Percentiles rank a stretch among this genome's conserved stretches.
phyloP scores from a whole-genome alignment of 2,329 filamentous ascomycete species.

The Nannizziopsis barbatae region DNA sequence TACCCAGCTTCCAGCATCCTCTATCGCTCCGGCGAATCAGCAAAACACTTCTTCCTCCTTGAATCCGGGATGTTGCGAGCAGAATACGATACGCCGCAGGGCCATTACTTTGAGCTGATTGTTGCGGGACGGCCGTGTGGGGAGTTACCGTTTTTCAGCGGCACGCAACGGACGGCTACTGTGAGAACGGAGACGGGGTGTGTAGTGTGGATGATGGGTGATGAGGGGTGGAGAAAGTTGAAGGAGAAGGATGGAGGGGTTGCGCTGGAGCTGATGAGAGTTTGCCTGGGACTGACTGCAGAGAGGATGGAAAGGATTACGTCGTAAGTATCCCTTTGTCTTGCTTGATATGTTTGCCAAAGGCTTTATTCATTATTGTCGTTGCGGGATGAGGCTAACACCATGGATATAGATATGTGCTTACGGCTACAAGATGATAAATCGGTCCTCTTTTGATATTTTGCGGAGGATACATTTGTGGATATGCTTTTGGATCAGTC shows the following conservation, averaged over 20 bases:
- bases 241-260: slow-evolving; percentile 64
- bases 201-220: slow-evolving; percentile 70
- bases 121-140: slow-evolving; percentile 91
- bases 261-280: slow-evolving; percentile 68
- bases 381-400: not conserved
- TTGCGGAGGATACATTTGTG: not conserved
- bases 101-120: slow-evolving; percentile 79
- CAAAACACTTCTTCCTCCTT: slow-evolving; percentile 79
- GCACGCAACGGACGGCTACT: slow-evolving; percentile 76
- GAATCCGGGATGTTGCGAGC: slow-evolving; percentile 80
- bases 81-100: slow-evolving; percentile 85
- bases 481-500: too few species aligned
- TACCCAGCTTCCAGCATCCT: slow-evolving; percentile 60
- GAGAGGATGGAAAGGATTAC: slow-evolving; percentile 75
- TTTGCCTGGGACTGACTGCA: slow-evolving; percentile 86
- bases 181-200: slow-evolving; percentile 72
- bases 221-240: slow-evolving; percentile 58
- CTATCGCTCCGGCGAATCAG: slow-evolving; percentile 64
- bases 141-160: slow-evolving; percentile 90
- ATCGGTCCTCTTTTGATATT: not conserved
- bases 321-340: slow-evolving; percentile 41
- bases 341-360: slow-evolving; percentile 3
- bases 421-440: slow-evolving; percentile 12
- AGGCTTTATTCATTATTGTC: not conserved
- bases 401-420: slow-evolving; percentile 10